Evolutionary conservation across 2,329 filamentous ascomycete species (phyloP).

Genomic region (Fusarium coicis): DNA sequence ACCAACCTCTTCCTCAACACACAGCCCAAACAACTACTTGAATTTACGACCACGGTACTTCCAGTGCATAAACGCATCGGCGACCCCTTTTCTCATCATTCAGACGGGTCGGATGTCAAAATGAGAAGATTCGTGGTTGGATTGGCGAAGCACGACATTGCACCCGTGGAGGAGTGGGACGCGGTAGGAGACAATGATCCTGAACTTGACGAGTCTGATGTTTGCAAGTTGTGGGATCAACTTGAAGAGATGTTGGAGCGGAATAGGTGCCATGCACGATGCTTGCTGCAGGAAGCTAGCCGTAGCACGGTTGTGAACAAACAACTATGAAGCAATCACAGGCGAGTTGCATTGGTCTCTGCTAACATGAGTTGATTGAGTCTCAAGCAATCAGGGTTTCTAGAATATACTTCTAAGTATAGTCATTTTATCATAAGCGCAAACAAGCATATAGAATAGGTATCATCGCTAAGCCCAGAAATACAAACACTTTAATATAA

Average conservation of each 20-base stretch:
- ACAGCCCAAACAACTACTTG: background rate
- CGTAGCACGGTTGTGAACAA: background rate
- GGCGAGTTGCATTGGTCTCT: background rate
- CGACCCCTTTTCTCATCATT: rapidly evolving
- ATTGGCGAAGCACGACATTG: background rate
- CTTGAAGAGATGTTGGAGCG: background rate
- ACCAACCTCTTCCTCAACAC: background rate
- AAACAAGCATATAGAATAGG: constrained; percentile 3
- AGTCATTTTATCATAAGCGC: background rate
- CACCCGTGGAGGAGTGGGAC: background rate
- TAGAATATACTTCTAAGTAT: background rate
- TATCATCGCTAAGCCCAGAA: constrained; percentile 1
- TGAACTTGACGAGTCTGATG: constrained; percentile 5
- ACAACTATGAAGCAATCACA: background rate
- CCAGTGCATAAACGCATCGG: background rate
- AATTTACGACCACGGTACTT: background rate
- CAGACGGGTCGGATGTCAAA: background rate
- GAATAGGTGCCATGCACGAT: background rate
- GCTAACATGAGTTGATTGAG: too few species aligned
- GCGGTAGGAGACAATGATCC: background rate
- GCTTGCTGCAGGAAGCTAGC: background rate
- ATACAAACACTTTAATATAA: background rate
- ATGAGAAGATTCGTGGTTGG: constrained; percentile 6
- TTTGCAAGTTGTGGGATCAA: background rate
- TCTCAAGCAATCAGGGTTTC: background rate